These are phyloP conservation scores for Barbarea vulgaris DNA, from an alignment of 345 rosid species.

Conservation along the genomic window DNA sequence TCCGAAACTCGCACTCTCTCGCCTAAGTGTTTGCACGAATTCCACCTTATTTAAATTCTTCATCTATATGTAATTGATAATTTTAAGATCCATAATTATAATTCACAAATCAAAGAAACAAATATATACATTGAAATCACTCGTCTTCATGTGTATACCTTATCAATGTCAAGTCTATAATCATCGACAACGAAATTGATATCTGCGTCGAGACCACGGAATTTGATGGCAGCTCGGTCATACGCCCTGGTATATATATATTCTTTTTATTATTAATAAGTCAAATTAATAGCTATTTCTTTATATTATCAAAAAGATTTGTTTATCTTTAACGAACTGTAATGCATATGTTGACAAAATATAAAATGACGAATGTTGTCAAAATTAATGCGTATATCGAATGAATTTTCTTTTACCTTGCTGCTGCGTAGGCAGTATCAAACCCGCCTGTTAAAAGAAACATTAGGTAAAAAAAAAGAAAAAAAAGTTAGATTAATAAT, in stretches of 20 bases:
- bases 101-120: not conserved
- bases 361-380: not conserved
- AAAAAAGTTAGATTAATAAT: not conserved
- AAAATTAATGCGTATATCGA: not conserved
- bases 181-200: constrained; percentile 81
- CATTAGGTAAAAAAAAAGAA: not conserved
- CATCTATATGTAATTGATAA: constrained; percentile 50
- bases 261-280: constrained; percentile 21
- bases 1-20: constrained; percentile 92
- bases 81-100: not conserved
- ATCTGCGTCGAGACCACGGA: constrained; percentile 92
- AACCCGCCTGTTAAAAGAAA: constrained; percentile 68
- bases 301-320: not conserved
- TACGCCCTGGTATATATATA: constrained; percentile 64
- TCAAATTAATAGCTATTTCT: not conserved
- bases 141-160: constrained; percentile 49
- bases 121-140: not conserved
- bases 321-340: constrained; percentile 32
- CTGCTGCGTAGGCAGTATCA: constrained; percentile 96
- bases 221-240: constrained; percentile 96
- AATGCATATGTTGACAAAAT: constrained; percentile 49
- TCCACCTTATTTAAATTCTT: constrained; percentile 80
- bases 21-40: constrained; percentile 90
- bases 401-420: constrained; percentile 52
- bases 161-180: constrained; percentile 79